phyloP scores from a whole-genome alignment of 2,329 filamentous ascomycete species.

The Metarhizium rileyi region DNA sequence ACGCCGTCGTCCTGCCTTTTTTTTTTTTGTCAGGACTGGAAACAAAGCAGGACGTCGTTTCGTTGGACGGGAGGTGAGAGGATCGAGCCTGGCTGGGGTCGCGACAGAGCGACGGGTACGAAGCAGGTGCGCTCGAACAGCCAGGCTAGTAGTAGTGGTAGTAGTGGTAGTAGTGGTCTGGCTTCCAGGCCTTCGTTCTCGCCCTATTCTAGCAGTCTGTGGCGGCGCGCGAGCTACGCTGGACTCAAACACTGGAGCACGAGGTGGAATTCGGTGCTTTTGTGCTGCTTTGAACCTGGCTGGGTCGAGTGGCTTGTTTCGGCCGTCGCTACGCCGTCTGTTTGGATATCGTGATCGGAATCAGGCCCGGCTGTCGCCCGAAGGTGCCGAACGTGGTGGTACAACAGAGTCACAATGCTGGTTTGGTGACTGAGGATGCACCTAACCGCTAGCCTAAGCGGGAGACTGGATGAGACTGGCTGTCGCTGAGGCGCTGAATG shows the following conservation, averaged over 20 bases:
- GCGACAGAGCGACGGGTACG: neutral
- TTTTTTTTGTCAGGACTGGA: too few relatives aligned
- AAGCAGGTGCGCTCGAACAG: neutral
- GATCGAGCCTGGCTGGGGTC: neutral
- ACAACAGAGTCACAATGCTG: neutral
- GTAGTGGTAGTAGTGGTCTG: too few relatives aligned
- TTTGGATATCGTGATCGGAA: neutral
- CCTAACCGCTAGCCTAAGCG: neutral
- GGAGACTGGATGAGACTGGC: neutral
- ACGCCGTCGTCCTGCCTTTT: too few relatives aligned
- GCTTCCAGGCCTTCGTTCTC: neutral
- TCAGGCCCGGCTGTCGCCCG: conserved; percentile 10
- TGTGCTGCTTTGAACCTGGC: neutral
- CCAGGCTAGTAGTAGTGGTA: neutral
- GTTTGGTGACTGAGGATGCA: neutral
- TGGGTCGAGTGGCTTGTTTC: conserved; percentile 1
- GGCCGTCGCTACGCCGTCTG: conserved; percentile 1
- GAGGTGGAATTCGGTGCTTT: neutral
- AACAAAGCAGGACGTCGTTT: neutral
- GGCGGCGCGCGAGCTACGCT: neutral
- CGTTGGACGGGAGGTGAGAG: neutral
- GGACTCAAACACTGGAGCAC: neutral
- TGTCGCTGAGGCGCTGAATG: neutral
- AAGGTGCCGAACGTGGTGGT: conserved; percentile 7
- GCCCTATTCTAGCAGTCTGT: neutral